Evolutionary conservation across 495 filamentous ascomycete species (phyloP), one percentile per base, ranked within the genome.

Genomic region (Mytilinidion resinicola): DNA sequence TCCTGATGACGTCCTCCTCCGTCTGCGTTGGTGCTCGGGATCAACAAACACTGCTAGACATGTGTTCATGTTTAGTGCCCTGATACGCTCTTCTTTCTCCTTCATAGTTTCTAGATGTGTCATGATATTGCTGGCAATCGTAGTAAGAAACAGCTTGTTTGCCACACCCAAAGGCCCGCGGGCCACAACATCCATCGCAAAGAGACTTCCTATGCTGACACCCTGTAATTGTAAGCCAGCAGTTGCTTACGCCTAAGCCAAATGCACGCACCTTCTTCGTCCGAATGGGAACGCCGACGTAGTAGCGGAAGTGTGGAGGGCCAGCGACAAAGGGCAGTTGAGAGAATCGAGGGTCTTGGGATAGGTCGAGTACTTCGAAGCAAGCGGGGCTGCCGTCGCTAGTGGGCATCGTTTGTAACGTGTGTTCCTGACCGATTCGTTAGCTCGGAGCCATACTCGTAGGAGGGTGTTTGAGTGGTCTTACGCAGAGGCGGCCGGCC

Each of bases 401-500:
- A 9, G 19, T 17, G 17, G 51, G 51, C 19, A 56, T 41, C 17
- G 51, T 41, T n/a, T 46, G 11, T 5, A 57, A 14, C n/a, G 55
- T 59, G 38, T 59, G 35, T 55, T 72, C 19, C 20, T 51, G 21
- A 12, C 48, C 48, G 25, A 33, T 33, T 51, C 19, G 7, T 34
- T 33, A 33, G 21, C 15, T 34, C 1, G 8, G 48, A 21, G 20
- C 19, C 30, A 8, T 51, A 51, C 15, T 4, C 35, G 9, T 9
- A 33, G 11, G 30, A 15, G 2, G 39, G 21, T 30, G 12, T 41
- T 43, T 55, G 58, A 7, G 55, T 6, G 25, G 25, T 30, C 25
- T 30, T 30, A 30, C 71, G 65, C 80, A 84, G 21, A 82, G 61
- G 34, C 68, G 70, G 61, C 77, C 81, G 33, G 72, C 59, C 51